phyloP scores from a whole-genome alignment of 176 grass and related monocot genomes.

The Aegilops longissima region DNA sequence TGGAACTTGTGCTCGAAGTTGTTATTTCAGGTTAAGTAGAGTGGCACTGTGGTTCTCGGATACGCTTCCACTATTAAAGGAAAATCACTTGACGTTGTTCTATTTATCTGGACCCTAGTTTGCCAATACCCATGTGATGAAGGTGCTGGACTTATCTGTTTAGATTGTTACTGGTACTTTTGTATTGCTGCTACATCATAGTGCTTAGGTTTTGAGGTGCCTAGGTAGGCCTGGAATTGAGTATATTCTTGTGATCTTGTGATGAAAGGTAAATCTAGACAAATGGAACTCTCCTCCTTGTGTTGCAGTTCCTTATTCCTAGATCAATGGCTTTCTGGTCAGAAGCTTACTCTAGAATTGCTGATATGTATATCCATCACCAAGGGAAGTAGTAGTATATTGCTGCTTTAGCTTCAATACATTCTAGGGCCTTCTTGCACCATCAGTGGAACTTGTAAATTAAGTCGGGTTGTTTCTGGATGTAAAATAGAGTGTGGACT shows the following conservation, averaged over 20 bases:
- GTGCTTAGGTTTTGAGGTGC: background rate
- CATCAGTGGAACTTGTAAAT: background rate
- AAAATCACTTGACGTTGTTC: background rate
- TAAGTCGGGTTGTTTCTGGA: background rate
- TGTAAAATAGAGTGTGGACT: background rate
- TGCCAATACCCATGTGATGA: background rate
- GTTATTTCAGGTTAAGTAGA: slow-evolving; percentile 9
- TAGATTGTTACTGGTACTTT: background rate
- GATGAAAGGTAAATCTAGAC: slow-evolving; percentile 53
- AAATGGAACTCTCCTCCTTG: background rate
- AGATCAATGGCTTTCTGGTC: background rate
- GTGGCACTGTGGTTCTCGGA: background rate
- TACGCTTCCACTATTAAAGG: background rate
- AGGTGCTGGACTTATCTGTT: background rate
- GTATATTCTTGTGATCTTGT: background rate
- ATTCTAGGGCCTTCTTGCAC: background rate
- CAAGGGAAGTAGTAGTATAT: background rate
- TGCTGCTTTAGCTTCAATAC: background rate
- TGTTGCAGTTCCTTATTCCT: background rate
- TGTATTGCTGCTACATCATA: background rate
- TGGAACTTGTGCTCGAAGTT: background rate
- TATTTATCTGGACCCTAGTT: background rate
- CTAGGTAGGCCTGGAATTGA: background rate
- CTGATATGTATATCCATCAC: background rate
- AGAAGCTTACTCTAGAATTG: background rate